Evolutionary conservation across 2,329 filamentous ascomycete species (phyloP), one percentile per base, ranked within the genome.

Genomic region (Phialophora macrospora): DNA sequence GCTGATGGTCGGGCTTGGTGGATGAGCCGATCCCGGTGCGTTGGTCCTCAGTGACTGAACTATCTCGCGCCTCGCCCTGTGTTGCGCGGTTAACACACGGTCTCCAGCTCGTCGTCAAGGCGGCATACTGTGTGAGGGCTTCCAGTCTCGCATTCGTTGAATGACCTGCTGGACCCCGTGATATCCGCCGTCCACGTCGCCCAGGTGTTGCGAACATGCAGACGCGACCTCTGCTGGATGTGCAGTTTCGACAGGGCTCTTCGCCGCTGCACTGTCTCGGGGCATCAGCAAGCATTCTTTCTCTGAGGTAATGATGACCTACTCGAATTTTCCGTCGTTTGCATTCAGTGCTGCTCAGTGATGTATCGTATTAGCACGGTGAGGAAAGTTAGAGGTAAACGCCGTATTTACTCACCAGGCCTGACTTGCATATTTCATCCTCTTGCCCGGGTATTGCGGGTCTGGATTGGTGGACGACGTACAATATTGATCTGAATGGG

Each of bases 231-330:
- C 60, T 63, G 22, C 51, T 49, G 2, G 60, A 59, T 7, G 20
- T 48, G 52, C 60, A 63, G 22, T n/a, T 38, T n/a, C 60, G 49
- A 28, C 60, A 63, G 11, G 60, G 60, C 4, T 57, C 11, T 14
- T 63, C 51, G 20, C 60, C 60, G 38, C 28, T 41, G 41, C 60
- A 63, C 60, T 63, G 26, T 46, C n/a, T 34, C 28, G 14, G 12
- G 6, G 24, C 20, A 20, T 55, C 52, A 34, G 9, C 24, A 8
- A 55, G 24, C 24, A 32, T 20, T n/a, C 28, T 28, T 55, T 4
- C 28, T 55, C 17, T 55, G n/a, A 30, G 22, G 1, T n/a, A 12
- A n/a, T 34, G 11, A 55, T 20, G 28, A 55, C 28, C 12, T 28
- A 55, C 52, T 11, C 52, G 24, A 17, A 55, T 34, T 28, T 55